These are phyloP conservation scores for Sonneratia alba DNA, from an alignment of 345 rosid species.

Conservation along the genomic window DNA sequence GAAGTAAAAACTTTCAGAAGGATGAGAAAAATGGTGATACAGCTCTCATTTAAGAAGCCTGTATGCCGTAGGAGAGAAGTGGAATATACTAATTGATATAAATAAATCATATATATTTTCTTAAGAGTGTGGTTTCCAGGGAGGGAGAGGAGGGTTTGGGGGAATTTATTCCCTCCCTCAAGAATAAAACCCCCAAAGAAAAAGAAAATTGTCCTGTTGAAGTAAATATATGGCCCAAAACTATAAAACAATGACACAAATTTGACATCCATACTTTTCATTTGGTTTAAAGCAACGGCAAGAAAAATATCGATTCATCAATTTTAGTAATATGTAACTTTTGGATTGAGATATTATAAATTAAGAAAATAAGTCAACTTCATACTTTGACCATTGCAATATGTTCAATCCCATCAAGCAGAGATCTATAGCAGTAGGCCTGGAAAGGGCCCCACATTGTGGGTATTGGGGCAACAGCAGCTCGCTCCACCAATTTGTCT, in stretches of 20 bases:
- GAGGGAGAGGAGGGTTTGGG: no score
- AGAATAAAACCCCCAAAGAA: no score
- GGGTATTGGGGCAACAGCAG: constrained; percentile 66
- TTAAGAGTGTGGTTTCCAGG: no score
- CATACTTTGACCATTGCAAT: constrained; percentile 95
- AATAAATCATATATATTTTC: no score
- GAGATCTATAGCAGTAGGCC: constrained; percentile 71
- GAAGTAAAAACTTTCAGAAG: background rate
- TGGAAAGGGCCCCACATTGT: constrained; percentile 91
- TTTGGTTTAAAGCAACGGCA: background rate
- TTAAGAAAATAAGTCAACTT: background rate
- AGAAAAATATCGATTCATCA: background rate
- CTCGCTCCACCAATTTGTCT: constrained; percentile 62
- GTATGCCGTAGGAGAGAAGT: no score
- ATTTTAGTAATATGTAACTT: background rate
- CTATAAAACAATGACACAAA: no score
- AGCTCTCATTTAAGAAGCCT: no score
- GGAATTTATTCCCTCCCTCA: no score
- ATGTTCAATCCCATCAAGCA: constrained; percentile 89
- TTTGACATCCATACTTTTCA: background rate
- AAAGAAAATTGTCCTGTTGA: no score
- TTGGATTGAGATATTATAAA: background rate
- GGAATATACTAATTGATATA: no score
- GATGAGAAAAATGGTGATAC: no score
- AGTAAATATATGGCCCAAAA: no score